Evolutionary conservation across 805 yeast genomes (phyloP), one percentile per base, ranked within the genome.

Genomic region (Blastobotrys peoriensis): DNA sequence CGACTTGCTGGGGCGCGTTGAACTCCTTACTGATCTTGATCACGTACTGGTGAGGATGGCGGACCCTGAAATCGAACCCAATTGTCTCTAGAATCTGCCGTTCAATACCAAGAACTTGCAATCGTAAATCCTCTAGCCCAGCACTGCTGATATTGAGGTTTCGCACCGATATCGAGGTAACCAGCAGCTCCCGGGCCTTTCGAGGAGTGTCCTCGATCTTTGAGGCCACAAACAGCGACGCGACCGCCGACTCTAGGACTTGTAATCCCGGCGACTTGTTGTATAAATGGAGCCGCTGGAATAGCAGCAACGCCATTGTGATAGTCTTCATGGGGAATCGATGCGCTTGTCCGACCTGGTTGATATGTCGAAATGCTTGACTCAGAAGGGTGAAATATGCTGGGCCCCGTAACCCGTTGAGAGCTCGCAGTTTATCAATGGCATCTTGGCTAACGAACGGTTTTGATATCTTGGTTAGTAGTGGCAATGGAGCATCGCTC

Each of bases 151-250:
- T 22, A 17, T 38, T 25, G 9, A 25, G 9, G 22, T 51, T 45
- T 53, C 69, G 58, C n/a, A 63, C 52, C 9, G 33, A 36, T 17
- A 39, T 36, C 10, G 51, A 46, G 15, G 53, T 60, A 67, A 56
- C 72, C 68, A 27, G 75, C 9, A 87, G 71, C 37, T 83, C 86
- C 42, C 77, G 70, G 13, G 83, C 61, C 53, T 83, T 83, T 60
- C 86, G 87, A 35, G 87, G 81, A 35, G 88, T 85, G 57, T 88
- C 96, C 57, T 86, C 94, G 51, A 80, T 78, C 61, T 88, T 86
- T 36, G 81, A 68, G 2, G 95, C 83, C 13, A 86, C 66, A 46
- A 84, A 75, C 5, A 88, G 59, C 43, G 87, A 74, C 6, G 91
- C 74, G 5, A 81, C 63, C 0, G 86, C 85, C n/a, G 85, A 74